Evolutionary conservation across 805 yeast species (phyloP), one percentile per base, ranked within the genome.

Genomic region (Pichia heedii): DNA sequence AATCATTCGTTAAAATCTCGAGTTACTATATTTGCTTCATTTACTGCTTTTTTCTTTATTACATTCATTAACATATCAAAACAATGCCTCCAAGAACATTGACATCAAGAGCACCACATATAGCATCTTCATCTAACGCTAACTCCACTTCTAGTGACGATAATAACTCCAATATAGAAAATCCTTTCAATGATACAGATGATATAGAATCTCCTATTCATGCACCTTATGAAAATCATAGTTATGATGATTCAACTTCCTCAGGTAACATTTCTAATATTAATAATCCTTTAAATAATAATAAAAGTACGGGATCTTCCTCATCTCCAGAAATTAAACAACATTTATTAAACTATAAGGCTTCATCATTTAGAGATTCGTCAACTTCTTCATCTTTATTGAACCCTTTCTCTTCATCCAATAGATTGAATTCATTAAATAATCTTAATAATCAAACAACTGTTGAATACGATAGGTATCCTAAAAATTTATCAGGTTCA

Each of bases 381-480:
- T 54, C 62, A n/a, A 44, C 49, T 26, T 47, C 52, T 5, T 51
- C 62, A 7, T 54, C 60, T 5, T 41, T 54, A 12, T 26, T 56
- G 27, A 58, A 61, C 34, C 65, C 65, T 13, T 61, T 61, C 38
- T 55, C 57, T 2, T 59, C 65, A 3, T 41, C 55, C 18, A 48
- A 53, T 38, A 53, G 55, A 42, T 19, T 55, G n/a, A 34, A 50
- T 13, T 42, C 44, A 29, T 12, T 42, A 1, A 22, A 39, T 22
- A 42, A 37, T 26, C 20, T 22, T 16, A 40, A 37, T 20, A 29
- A 34, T 16, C 22, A 37, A 9, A 40, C 30, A 35, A 42, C 85
- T 4, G 67, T 76, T 1, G 82, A 74, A 43, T 81, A 67, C 53
- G 86, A 81, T 58, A 67, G 88, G 52, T 82, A 81, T 54, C 89